Base-by-base conservation (phyloP, 495 filamentous ascomycete species). In the Daldinia bambusicola region DNA sequence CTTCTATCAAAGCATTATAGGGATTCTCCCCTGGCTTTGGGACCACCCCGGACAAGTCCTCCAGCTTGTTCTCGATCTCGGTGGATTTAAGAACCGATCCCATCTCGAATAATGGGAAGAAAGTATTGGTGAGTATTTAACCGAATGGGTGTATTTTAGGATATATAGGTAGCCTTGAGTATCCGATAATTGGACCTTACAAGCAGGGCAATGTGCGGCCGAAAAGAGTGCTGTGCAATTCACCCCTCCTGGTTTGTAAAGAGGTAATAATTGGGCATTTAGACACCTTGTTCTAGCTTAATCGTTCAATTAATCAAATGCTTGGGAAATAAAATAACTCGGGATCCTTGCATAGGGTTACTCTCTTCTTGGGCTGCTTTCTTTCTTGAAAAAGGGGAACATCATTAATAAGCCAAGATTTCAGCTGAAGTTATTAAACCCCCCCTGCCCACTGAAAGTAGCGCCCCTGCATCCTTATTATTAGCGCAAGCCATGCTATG, bases 1-100 rank as follows among this genome's bases (percentile, higher is more conserved):
- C 82, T 31, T 86, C 75, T 60, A 98, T 89, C 40, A 97, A 79
- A 12, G 89, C 86, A 74, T 94, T 85, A 75, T 95, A 97, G 0
- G 92, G 94, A 69, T 94, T 97, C 55, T 84, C 79, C 48, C 80
- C 82, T 0, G 80, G 79, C 50, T 81, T 75, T 40, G 80, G 70
- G 30, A 78, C 78, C 34, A 88, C 67, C 5, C 84, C 87, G 6
- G 87, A 89, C 12, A 88, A 79, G 63, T 89, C 86, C 67, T 85
- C 84, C 36, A 89, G 79, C 66, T 84, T 85, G 74, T 88, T 88
- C 58, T 72, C 77, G 12, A 78, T 75, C 43, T 86, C 83, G 13
- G 82, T 80, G 8, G 79, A 78, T 12, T 79, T 77, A 26, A 83
- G 65, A 16, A 63, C 52, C 0, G 80, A 63, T 31, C 66, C 74